These are phyloP conservation scores for Crucihimalaya himalaica DNA, from an alignment of 345 rosid species.

Conservation along the genomic window DNA sequence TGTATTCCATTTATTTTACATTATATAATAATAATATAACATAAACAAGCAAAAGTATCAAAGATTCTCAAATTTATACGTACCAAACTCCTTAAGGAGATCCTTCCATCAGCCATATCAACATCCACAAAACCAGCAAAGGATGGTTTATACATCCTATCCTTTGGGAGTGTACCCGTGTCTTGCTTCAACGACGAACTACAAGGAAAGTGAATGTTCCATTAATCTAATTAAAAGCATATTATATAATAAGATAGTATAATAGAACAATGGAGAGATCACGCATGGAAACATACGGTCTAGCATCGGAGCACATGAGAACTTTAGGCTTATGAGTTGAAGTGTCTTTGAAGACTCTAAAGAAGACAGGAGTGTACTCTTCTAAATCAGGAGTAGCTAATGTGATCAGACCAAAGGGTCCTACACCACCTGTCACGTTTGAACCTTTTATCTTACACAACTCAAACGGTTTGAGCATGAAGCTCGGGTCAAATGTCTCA, in stretches of 20 bases:
- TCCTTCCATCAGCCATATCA: conserved; percentile 53
- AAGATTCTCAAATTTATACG: background rate
- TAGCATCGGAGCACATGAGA: conserved; percentile 83
- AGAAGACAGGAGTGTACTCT: conserved; percentile 82
- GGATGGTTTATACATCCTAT: conserved; percentile 57
- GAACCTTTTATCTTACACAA: conserved; percentile 59
- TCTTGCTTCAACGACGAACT: conserved; percentile 53
- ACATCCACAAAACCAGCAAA: conserved; percentile 82
- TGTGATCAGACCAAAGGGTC: conserved; percentile 87
- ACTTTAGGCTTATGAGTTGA: conserved; percentile 45
- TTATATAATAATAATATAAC: background rate
- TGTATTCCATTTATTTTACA: conserved; percentile 26
- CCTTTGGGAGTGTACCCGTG: conserved; percentile 3
- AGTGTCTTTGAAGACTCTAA: conserved; percentile 60
- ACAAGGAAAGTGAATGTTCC: background rate
- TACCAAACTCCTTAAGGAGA: conserved; percentile 79
- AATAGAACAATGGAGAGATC: background rate
- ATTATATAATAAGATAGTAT: background rate
- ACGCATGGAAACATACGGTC: conserved; percentile 45
- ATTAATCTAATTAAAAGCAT: background rate
- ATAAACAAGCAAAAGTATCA: background rate
- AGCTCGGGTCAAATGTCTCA: conserved; percentile 57
- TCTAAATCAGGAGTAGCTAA: conserved; percentile 63
- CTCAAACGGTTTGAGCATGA: conserved; percentile 49
- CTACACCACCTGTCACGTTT: conserved; percentile 56